These are phyloP conservation scores for Colletotrichum sp. DNA, from an alignment of 2,329 filamentous ascomycete genomes.

Conservation along the genomic window DNA sequence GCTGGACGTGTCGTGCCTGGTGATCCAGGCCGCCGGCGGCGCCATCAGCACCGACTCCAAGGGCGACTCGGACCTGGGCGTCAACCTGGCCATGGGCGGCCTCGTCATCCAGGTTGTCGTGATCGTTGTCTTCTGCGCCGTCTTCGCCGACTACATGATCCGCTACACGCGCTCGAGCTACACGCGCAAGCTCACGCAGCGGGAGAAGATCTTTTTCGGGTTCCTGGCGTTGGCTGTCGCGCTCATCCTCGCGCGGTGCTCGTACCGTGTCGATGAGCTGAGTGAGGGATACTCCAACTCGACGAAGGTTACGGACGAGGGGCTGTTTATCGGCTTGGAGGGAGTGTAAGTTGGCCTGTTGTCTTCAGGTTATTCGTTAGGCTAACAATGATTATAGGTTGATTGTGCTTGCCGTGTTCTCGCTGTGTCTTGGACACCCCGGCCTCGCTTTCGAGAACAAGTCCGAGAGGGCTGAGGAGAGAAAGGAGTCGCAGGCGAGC, in stretches of 20 bases:
- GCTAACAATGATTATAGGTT: constrained; percentile 28
- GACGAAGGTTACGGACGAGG: constrained; percentile 54
- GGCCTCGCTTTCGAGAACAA: constrained; percentile 38
- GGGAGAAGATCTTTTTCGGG: constrained; percentile 50
- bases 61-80: constrained; percentile 48
- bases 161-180: constrained; percentile 32
- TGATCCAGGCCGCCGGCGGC: constrained; percentile 60
- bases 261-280: constrained; percentile 69
- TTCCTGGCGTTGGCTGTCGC: constrained; percentile 59
- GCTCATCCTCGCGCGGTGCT: constrained; percentile 64
- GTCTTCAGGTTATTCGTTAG: too few species aligned
- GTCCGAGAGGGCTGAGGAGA: not conserved
- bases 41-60: constrained; percentile 50
- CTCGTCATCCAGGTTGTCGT: constrained; percentile 64
- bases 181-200: constrained; percentile 23
- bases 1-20: constrained; percentile 58
- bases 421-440: constrained; percentile 46
- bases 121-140: constrained; percentile 54
- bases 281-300: constrained; percentile 63
- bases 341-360: constrained; percentile 39
- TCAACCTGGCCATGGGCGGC: constrained; percentile 49
- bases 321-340: constrained; percentile 59
- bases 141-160: constrained; percentile 53
- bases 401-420: constrained; percentile 39
- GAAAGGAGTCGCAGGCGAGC: constrained; percentile 1